phyloP scores from a whole-genome alignment of 345 rosid species.

The Populus pruinosa region DNA sequence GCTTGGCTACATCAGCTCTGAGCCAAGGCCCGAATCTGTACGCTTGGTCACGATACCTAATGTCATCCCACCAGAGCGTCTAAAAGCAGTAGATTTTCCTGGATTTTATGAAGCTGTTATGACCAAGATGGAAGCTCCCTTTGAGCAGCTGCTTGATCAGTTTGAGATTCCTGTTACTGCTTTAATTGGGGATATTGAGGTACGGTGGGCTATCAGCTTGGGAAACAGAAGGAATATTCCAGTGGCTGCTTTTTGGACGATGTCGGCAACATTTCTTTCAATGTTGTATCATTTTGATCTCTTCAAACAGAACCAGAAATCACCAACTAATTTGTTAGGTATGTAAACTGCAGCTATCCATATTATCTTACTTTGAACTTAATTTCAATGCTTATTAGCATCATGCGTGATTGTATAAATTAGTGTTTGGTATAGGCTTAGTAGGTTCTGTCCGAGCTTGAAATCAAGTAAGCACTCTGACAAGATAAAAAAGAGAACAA shows the following conservation, averaged over 20 bases:
- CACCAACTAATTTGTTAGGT: constrained; percentile 28
- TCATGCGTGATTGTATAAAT: too few relatives aligned
- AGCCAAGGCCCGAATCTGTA: constrained; percentile 35
- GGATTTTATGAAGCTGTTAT: constrained; percentile 42
- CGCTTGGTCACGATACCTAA: constrained; percentile 41
- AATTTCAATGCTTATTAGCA: too few relatives aligned
- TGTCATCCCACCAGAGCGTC: constrained; percentile 48
- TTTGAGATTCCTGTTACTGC: constrained; percentile 30
- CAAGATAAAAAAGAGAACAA: too few relatives aligned
- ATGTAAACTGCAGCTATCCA: neutral
- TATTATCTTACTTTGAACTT: too few relatives aligned
- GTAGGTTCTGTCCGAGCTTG: too few relatives aligned
- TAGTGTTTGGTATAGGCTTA: too few relatives aligned
- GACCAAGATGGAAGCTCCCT: constrained; percentile 45
- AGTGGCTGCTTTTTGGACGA: constrained; percentile 42
- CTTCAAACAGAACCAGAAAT: constrained; percentile 10
- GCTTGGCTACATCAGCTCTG: constrained; percentile 43
- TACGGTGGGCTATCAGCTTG: constrained; percentile 27
- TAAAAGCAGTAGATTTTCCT: constrained; percentile 29
- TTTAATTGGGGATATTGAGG: constrained; percentile 36
- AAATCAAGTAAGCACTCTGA: too few relatives aligned
- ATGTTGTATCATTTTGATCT: constrained; percentile 32
- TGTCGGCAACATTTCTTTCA: constrained; percentile 39
- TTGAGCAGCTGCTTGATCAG: constrained; percentile 42
- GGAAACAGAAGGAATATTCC: constrained; percentile 43